A percentile compares a stretch with the other conserved stretches of the same genome.
These are phyloP conservation scores for Polytrichum commune DNA, from an alignment of 225 moss, liverwort and hornwort species.

Conservation along the genomic window DNA sequence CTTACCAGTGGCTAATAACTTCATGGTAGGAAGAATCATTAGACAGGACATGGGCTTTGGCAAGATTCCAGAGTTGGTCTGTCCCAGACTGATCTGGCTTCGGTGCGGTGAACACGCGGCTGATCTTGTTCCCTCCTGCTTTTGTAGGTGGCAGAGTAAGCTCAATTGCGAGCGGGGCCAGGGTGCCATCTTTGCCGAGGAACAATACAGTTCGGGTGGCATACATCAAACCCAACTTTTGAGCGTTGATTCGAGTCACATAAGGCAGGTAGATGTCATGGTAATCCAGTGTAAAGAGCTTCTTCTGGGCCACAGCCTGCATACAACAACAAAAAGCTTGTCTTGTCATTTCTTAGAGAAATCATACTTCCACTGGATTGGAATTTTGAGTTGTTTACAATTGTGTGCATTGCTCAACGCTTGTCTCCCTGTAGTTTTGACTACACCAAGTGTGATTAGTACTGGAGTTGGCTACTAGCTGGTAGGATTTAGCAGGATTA, in stretches of 20 bases:
- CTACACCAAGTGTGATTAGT: no score
- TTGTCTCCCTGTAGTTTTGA: no score
- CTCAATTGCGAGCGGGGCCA: constrained; percentile 48
- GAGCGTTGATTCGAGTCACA: constrained; percentile 48
- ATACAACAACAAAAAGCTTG: neutral
- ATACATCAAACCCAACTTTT: constrained; percentile 29
- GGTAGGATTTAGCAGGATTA: no score
- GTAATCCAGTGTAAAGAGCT: constrained; percentile 69
- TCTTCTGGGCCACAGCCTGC: constrained; percentile 59
- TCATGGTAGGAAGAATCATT: constrained; percentile 42
- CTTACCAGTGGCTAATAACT: constrained; percentile 61
- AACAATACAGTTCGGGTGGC: constrained; percentile 52
- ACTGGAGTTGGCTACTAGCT: no score
- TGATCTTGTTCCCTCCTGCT: constrained; percentile 16
- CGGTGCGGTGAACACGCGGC: constrained; percentile 45
- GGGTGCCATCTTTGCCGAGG: constrained; percentile 20
- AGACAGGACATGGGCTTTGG: constrained; percentile 42
- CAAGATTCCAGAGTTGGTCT: constrained; percentile 46
- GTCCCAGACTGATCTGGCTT: constrained; percentile 12
- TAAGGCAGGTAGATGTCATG: constrained; percentile 72
- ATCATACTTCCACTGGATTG: no score
- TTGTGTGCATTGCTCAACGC: no score
- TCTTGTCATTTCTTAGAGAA: no score
- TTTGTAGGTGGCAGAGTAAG: constrained; percentile 32
- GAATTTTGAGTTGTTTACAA: no score